These are phyloP conservation scores for Ampelocalamus luodianensis DNA, from an alignment of 176 grass and related monocot genomes.

Conservation along the genomic window DNA sequence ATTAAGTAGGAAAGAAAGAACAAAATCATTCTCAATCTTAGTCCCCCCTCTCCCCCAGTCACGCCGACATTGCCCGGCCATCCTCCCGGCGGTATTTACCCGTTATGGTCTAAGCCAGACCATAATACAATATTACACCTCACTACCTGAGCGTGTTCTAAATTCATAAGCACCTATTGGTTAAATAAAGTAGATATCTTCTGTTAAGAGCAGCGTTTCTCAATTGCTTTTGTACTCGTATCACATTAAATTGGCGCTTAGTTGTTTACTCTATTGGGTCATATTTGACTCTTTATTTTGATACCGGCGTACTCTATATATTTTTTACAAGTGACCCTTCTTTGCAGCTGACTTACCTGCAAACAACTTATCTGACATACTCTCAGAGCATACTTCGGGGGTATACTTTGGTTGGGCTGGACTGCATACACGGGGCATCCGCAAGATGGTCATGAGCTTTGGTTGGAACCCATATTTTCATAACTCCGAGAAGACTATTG, in stretches of 20 bases:
- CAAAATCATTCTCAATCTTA: too few relatives aligned
- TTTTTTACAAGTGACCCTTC: background rate
- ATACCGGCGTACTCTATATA: background rate
- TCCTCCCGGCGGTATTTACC: too few relatives aligned
- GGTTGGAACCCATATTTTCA: slow-evolving; percentile 72
- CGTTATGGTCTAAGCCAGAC: too few relatives aligned
- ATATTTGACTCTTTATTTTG: background rate
- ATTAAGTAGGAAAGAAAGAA: too few relatives aligned
- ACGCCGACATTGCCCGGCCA: too few relatives aligned
- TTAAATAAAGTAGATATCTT: background rate
- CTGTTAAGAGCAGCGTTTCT: background rate
- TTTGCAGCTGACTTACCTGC: slow-evolving; percentile 61
- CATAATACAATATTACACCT: background rate
- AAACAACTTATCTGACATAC: slow-evolving; percentile 50
- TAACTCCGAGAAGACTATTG: slow-evolving; percentile 57
- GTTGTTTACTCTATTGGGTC: background rate
- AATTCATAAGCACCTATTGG: background rate
- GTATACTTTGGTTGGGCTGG: too few relatives aligned
- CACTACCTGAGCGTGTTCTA: background rate
- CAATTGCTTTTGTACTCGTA: background rate
- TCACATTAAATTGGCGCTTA: background rate
- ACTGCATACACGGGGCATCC: slow-evolving; percentile 26
- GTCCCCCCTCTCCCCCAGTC: too few relatives aligned
- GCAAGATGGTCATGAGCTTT: slow-evolving; percentile 69
- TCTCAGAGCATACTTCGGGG: slow-evolving; percentile 39